Evolutionary conservation across 2,329 filamentous ascomycete species (phyloP), one percentile per base, ranked within the genome.

Genomic region (Epichloe scottii): DNA sequence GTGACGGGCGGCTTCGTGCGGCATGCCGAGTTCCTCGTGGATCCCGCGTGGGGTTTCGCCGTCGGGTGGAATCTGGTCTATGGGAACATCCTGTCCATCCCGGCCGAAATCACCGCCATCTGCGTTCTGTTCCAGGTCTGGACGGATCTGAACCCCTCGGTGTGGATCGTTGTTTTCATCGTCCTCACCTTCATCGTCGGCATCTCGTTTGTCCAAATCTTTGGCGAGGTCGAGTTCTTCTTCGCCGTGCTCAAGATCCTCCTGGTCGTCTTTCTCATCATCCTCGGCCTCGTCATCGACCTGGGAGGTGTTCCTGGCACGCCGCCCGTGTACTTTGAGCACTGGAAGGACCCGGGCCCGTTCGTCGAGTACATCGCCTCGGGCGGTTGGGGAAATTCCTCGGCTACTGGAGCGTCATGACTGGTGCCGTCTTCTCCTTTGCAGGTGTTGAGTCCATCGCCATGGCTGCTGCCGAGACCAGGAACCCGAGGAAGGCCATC

Each of bases 301-400:
- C 71, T 83, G 1, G 81, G 81, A 33, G 81, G 80, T 45, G 72
- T 79, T 2, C 75, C 80, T 0, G 77, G 78, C 4, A 74, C 74
- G 0, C 71, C 76, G 19, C 69, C 76, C 4, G 72, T 81, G 48
- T 84, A 84, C 2, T 87, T 87, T 63, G 66, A 72, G 39, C 87
- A 85, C 65, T 89, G 85, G 85, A 76, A 71, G 49, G 65, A 81
- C 34, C 84, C 85, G 0, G 84, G 82, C 1, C 79, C 82, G 0
- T 84, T 85, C 57, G 79, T 82, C 35, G 77, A 83, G 58, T 79
- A 83, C 59, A 75, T 85, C n/a, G 72, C 72, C 3, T 69, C 67
- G 0, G 75, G 78, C 0, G 68, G 76, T 33, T 78, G 72, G 68
- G 84, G 83, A 14, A 70, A 72, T 87, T 88, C 59, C 71, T 87